Conservation (phyloP, 495 filamentous ascomycete genomes). For the Penicillium tannophilum region DNA sequence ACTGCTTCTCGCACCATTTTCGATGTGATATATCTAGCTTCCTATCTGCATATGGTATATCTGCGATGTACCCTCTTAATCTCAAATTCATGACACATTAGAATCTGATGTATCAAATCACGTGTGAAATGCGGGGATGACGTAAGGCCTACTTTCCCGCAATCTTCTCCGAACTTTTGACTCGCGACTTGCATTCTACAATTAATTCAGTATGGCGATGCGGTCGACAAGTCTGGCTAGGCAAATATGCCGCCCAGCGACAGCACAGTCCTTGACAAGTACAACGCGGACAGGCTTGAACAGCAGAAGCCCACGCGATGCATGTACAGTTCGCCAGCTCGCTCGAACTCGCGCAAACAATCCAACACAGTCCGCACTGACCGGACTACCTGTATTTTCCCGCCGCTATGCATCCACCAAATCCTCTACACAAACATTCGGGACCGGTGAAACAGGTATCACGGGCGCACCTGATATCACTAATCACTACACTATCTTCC, state of each 20-base stretch:
- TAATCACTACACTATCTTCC: constrained; percentile 88
- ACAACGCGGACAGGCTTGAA: constrained; percentile 2
- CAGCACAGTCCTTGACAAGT: neutral
- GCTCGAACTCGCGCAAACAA: neutral
- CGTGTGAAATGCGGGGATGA: constrained; percentile 11
- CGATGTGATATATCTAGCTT: neutral
- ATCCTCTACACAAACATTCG: constrained; percentile 4
- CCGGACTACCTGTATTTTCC: neutral
- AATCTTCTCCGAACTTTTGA: constrained; percentile 8
- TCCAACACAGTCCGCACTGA: constrained; percentile 2
- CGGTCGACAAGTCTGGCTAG: neutral
- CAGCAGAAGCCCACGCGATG: constrained; percentile 8
- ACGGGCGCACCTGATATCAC: constrained; percentile 41
- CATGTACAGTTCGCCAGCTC: constrained; percentile 9
- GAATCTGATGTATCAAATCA: constrained; percentile 6
- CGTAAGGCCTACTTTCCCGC: constrained; percentile 6
- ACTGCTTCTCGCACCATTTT: neutral
- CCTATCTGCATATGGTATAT: neutral
- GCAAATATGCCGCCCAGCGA: constrained; percentile 3
- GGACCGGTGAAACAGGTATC: constrained; percentile 12
- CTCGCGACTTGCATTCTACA: neutral
- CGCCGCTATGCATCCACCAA: constrained; percentile 25
- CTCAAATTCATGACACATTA: neutral
- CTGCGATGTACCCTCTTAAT: neutral
- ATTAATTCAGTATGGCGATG: neutral